A percentile compares a stretch with the other conserved stretches of the same genome.
These are phyloP conservation scores for Syzygium malaccense DNA, from an alignment of 441 rosid genomes.

Conservation along the genomic window DNA sequence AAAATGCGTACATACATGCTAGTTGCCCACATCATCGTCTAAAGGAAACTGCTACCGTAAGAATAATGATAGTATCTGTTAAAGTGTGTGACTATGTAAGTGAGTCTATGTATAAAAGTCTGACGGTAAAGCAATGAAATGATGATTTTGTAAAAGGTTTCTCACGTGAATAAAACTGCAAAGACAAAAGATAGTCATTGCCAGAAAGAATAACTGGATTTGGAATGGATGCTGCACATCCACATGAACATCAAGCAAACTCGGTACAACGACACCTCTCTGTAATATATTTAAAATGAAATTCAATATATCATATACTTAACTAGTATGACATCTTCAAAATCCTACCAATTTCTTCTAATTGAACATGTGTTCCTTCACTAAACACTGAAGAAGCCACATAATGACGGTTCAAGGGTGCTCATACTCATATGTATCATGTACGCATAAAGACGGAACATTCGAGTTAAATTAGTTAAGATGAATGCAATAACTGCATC, in stretches of 20 bases:
- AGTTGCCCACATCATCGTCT: background rate
- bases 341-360: background rate
- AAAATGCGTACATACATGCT: too few relatives aligned
- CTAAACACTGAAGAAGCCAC: background rate
- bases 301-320: background rate
- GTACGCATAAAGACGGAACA: background rate
- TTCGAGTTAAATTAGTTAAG: background rate
- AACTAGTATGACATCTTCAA: background rate
- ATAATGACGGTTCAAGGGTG: background rate
- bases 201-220: background rate
- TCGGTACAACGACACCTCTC: background rate
- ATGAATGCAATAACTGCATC: background rate
- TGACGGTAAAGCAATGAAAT: background rate
- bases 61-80: background rate
- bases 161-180: background rate
- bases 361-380: background rate
- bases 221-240: background rate
- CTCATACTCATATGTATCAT: background rate
- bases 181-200: background rate
- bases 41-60: background rate
- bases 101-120: background rate
- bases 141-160: background rate
- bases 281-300: too few relatives aligned
- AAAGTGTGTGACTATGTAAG: background rate
- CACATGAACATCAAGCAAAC: background rate